A percentile compares a stretch with the other conserved stretches of the same genome.
These are phyloP conservation scores for Triticum monococcum DNA, from an alignment of 176 grass and related monocot species.

Conservation along the genomic window DNA sequence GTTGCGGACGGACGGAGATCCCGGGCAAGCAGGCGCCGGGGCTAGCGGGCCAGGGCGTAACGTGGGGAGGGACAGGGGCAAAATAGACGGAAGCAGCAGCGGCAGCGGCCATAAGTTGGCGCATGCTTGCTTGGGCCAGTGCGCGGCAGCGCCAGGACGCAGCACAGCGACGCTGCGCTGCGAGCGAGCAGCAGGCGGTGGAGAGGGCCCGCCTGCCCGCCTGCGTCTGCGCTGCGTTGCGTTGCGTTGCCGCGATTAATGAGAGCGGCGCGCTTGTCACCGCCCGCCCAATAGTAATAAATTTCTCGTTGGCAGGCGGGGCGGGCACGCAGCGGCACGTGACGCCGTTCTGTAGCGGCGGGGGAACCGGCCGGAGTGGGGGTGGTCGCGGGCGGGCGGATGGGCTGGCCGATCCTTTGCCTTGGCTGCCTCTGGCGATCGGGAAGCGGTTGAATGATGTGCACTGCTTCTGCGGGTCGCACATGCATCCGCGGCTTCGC, in stretches of 20 bases:
- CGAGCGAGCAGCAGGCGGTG: neutral
- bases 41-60: neutral
- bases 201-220: neutral
- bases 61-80: slow-evolving; percentile 46
- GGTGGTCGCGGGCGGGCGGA: neutral
- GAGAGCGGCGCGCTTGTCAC: neutral
- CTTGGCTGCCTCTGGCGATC: neutral
- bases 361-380: neutral
- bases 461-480: neutral
- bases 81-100: slow-evolving; percentile 38
- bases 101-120: slow-evolving; percentile 11
- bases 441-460: neutral
- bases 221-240: neutral
- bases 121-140: neutral
- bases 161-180: neutral
- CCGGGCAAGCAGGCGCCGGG: neutral
- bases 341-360: slow-evolving; percentile 27
- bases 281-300: neutral
- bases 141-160: neutral
- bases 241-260: neutral
- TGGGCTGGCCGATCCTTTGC: neutral
- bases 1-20: neutral
- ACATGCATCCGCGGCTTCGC: slow-evolving; percentile 10
- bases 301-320: neutral
- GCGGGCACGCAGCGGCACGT: slow-evolving; percentile 10